Evolutionary conservation across 257 asterid genomes (phyloP), one percentile per base, ranked within the genome.

Genomic region (Lycium barbarum): DNA sequence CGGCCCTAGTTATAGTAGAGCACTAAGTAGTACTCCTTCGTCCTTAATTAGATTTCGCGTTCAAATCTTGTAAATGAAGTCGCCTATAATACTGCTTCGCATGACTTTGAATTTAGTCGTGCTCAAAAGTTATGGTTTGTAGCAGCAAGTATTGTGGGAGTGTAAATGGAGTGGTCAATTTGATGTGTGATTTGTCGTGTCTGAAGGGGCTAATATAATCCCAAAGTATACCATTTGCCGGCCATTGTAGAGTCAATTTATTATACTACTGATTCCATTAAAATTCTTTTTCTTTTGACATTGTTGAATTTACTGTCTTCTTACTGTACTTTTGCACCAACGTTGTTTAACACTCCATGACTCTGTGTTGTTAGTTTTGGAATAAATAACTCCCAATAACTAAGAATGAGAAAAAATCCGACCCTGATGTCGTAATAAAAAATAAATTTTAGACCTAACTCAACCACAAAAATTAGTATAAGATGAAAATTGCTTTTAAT

Each of bases 211-310:
- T 55, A 47, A 68, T 80, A 22, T 61, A 36, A 20, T 80, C 87
- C 8, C 63, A 15, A 40, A 70, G 57, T 78, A 80, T 70, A 51
- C 85, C 84, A 81, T 68, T 80, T 85, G 85, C 82, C 85, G 63
- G 85, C 82, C 87, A 85, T 68, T 80, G 14, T 22, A 18, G 12
- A 1, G 63, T 15, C 55, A 47, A 9, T 53, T 57, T 57, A 57
- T 0, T 14, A 54, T 7, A 13, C 47, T 45, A 14, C 49, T 84
- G 51, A 35, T 22, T 62, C 55, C n/a, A 47, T 58, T 15, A 33
- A 35, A 47, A 40, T 40, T 40, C 45, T 2, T 14, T 43, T 5
- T 62, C 65, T 20, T 15, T 55, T 82, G 47, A 14, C 49, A 43
- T 2, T 40, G 45, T 4, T 40, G 6, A 40, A 40, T 40, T 3